These are phyloP conservation scores for Scheffersomyces stambukii DNA, from an alignment of 1,139 yeast species.

Conservation along the genomic window DNA sequence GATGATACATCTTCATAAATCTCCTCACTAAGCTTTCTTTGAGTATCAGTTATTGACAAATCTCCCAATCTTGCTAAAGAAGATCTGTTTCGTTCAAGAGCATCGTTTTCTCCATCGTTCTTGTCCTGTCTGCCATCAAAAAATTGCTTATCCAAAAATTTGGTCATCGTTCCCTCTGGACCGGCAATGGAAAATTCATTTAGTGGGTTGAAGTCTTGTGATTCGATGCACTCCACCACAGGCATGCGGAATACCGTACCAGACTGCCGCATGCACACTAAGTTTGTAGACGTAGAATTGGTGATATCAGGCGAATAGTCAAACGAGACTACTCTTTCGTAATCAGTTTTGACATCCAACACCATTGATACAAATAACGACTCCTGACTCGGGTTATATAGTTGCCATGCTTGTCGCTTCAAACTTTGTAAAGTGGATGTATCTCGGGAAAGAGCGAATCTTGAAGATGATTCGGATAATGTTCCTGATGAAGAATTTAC, in stretches of 20 bases:
- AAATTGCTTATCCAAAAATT: constrained; percentile 23
- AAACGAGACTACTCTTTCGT: constrained; percentile 78
- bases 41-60: constrained; percentile 16
- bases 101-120: constrained; percentile 9
- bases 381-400: constrained; percentile 40
- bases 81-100: constrained; percentile 6
- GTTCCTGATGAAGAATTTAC: constrained; percentile 13
- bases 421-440: constrained; percentile 19
- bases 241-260: constrained; percentile 84
- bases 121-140: constrained; percentile 2
- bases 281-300: constrained; percentile 45
- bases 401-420: constrained; percentile 31
- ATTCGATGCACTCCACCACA: constrained; percentile 63
- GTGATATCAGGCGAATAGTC: constrained; percentile 66
- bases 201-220: constrained; percentile 61
- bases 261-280: constrained; percentile 85
- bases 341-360: constrained; percentile 69
- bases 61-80: constrained; percentile 13
- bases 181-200: constrained; percentile 71
- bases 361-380: constrained; percentile 74
- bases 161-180: constrained; percentile 51
- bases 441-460: constrained; percentile 1
- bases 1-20: constrained; percentile 29
- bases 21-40: constrained; percentile 17
- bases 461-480: constrained; percentile 3